Conservation (phyloP, 345 rosid genomes). For the Salix purpurea region DNA sequence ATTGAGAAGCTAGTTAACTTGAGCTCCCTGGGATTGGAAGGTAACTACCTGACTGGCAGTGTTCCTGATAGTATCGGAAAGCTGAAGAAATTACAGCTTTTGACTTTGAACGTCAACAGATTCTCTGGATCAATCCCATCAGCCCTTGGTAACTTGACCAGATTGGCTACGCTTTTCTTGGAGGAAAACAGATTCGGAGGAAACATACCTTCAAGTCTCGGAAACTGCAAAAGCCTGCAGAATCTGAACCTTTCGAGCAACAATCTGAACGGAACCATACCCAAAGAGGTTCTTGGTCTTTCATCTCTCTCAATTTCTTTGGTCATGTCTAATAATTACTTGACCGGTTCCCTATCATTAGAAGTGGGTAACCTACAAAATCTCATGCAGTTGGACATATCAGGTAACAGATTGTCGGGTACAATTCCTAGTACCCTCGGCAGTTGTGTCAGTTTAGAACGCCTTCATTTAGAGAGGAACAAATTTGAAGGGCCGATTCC, state of each 20-base stretch:
- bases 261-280: conserved; percentile 32
- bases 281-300: conserved; percentile 22
- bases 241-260: conserved; percentile 25
- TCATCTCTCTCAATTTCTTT: conserved; percentile 27
- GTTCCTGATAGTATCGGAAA: conserved; percentile 19
- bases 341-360: conserved; percentile 25
- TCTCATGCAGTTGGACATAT: conserved; percentile 20
- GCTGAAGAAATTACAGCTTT: conserved; percentile 10
- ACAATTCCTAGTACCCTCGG: conserved; percentile 23
- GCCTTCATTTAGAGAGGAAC: conserved; percentile 13
- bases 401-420: conserved; percentile 24
- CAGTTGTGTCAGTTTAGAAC: conserved; percentile 14
- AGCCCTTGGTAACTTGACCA: conserved; percentile 18
- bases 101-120: conserved; percentile 1
- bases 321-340: conserved; percentile 25
- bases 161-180: conserved; percentile 18
- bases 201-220: conserved; percentile 28
- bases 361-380: conserved; percentile 20
- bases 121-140: conserved; percentile 17
- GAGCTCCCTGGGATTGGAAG: conserved; percentile 7
- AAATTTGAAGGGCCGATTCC: conserved; percentile 19
- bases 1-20: conserved; percentile 14
- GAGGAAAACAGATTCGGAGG: conserved; percentile 26
- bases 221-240: conserved; percentile 18
- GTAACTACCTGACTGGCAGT: conserved; percentile 19